Evolutionary conservation across 2,329 filamentous ascomycete genomes (phyloP), one percentile per base, ranked within the genome.

Genomic region (Plenodomus biglobosus): DNA sequence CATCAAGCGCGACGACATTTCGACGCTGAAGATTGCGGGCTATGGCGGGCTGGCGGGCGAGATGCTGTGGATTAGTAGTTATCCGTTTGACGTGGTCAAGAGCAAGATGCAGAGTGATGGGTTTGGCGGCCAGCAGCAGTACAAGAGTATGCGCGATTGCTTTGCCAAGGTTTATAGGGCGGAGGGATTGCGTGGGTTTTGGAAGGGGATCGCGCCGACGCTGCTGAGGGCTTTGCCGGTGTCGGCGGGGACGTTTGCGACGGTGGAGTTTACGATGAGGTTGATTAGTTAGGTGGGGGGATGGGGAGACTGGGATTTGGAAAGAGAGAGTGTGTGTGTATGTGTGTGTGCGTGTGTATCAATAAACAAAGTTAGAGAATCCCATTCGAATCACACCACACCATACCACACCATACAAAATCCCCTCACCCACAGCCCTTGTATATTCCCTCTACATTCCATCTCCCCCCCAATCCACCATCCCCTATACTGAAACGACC

Each of bases 71-170:
- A 78, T 99, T 46, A 81, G 82, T 30, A 95, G 90, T 68, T 99
- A 99, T 75, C 94, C 94, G 18, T 87, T 99, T 58, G 94, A 99
- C 75, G 92, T 99, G 21, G 76, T 99, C 75, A 99, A 99, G 87
- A 96, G 90, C 76, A 97, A 96, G 83, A 96, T 97, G 92, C 94
- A 99, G 82, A 96, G 87, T 49, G 94, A 99, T 75, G 92, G 89
- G 0, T 94, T 96, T 69, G 90, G 89, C 2, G 73, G 71, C 40
- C 76, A 81, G 55, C 85, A 86, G 77, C 81, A 80, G 69, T 99
- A 88, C 75, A 83, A 77, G 70, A 86, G 78, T 46, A 96, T 96
- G 92, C 82, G 86, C 42, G 88, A 95, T 74, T 95, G 90, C 76
- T 95, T 97, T 73, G 81, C 79, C 50, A 85, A 95, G 79, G 95